Evolutionary conservation across 768 basidiomycete species (phyloP).

Genomic region (Tremella yokohamensis): DNA sequence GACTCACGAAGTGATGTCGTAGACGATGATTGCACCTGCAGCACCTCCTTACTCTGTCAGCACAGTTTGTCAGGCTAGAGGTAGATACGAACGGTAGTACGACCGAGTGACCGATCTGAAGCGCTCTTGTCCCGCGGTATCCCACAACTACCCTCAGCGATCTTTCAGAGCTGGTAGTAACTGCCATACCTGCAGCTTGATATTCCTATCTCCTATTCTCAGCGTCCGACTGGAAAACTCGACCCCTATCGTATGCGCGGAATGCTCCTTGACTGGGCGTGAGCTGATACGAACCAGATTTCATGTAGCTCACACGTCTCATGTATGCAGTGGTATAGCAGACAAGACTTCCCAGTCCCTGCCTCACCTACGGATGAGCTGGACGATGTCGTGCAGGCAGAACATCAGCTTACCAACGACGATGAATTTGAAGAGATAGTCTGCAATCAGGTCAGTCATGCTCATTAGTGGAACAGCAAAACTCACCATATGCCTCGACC

Average conservation of each 20-base stretch:
- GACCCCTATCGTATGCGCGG: constrained; percentile 96
- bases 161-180: not conserved
- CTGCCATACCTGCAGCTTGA: constrained; percentile 77
- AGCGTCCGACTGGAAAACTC: constrained; percentile 95
- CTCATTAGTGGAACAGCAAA: not conserved
- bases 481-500: constrained; percentile 84
- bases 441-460: constrained; percentile 52
- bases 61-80: not conserved
- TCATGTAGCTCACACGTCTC: constrained; percentile 72
- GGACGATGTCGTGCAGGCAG: not conserved
- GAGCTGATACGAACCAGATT: not conserved
- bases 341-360: constrained; percentile 93
- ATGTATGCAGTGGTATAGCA: constrained; percentile 93
- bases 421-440: constrained; percentile 98
- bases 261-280: constrained; percentile 80
- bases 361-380: constrained; percentile 68
- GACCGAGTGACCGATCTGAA: constrained; percentile 83
- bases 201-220: constrained; percentile 85
- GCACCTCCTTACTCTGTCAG: constrained; percentile 62
- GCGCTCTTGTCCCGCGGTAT: constrained; percentile 93
- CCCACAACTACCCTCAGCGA: constrained; percentile 68
- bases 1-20: constrained; percentile 53
- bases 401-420: constrained; percentile 67
- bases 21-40: constrained; percentile 51
- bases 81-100: constrained; percentile 63